A percentile compares a stretch with the other conserved stretches of the same genome.
phyloP scores from a whole-genome alignment of 1,284 basidiomycete genomes.

The Ustilago esculenta region DNA sequence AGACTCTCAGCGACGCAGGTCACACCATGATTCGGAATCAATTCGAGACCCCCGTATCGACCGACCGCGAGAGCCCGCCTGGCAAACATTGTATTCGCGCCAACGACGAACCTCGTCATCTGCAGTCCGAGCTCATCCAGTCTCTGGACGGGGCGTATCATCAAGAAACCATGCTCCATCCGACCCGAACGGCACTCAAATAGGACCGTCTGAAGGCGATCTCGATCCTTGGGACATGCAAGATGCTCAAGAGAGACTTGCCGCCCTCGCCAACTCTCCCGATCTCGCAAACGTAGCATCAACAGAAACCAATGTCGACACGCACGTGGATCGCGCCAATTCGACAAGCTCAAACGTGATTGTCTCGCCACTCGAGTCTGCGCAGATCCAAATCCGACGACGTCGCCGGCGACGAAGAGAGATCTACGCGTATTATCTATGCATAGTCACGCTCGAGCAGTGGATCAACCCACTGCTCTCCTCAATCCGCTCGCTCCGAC shows the following conservation, averaged over 20 bases:
- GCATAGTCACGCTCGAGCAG: constrained; percentile 39
- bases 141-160: not conserved
- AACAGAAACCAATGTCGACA: too few relatives aligned
- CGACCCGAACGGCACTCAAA: not conserved
- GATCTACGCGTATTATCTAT: constrained; percentile 49
- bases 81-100: constrained; percentile 42
- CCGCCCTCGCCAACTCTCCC: constrained; percentile 13
- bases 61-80: constrained; percentile 30
- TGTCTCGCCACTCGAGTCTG: too few relatives aligned
- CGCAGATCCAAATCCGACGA: not conserved
- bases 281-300: not conserved
- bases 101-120: constrained; percentile 8
- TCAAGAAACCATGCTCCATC: not conserved
- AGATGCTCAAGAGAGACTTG: constrained; percentile 38
- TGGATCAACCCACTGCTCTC: constrained; percentile 39
- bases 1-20: not conserved
- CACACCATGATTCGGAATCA: not conserved
- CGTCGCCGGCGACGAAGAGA: constrained; percentile 8
- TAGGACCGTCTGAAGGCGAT: constrained; percentile 41
- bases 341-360: too few relatives aligned
- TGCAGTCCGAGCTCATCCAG: not conserved
- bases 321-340: too few relatives aligned
- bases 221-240: constrained; percentile 50
- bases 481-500: constrained; percentile 30
- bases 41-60: constrained; percentile 14